Percentiles rank a stretch among this genome's conserved stretches.
phyloP scores from a whole-genome alignment of 257 asterid genomes.

The Verbascum thapsus region DNA sequence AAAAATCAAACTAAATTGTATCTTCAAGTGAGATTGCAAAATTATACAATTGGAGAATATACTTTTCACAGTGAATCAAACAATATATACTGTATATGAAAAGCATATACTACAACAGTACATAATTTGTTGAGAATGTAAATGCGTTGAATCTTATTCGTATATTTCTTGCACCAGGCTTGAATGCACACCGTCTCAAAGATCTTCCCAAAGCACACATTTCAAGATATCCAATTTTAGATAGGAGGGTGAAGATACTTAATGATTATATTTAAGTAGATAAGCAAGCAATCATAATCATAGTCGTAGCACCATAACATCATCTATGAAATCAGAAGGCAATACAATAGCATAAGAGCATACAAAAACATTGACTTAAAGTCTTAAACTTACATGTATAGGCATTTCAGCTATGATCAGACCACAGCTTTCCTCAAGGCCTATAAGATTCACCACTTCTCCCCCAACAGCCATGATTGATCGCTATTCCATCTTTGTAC shows the following conservation, averaged over 20 bases:
- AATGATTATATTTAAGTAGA: constrained; percentile 15
- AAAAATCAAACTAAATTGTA: constrained; percentile 5
- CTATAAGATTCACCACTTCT: constrained; percentile 79
- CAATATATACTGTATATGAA: constrained; percentile 9
- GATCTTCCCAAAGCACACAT: constrained; percentile 55
- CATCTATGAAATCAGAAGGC: not conserved
- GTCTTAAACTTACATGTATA: constrained; percentile 66
- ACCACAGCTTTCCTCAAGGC: constrained; percentile 85
- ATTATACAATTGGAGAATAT: constrained; percentile 11
- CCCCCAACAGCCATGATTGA: constrained; percentile 95
- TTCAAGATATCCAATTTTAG: constrained; percentile 22
- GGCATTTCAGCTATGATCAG: constrained; percentile 90
- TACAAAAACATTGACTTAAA: constrained; percentile 55
- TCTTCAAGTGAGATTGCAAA: constrained; percentile 9
- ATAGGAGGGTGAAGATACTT: not conserved
- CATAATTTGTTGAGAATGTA: constrained; percentile 25
- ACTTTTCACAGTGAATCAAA: constrained; percentile 16
- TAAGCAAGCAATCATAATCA: constrained; percentile 21
- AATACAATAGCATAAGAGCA: constrained; percentile 28
- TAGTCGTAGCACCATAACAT: not conserved
- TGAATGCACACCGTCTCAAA: constrained; percentile 72
- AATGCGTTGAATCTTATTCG: constrained; percentile 21
- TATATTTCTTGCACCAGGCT: constrained; percentile 28
- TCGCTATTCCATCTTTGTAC: constrained; percentile 80
- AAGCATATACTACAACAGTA: constrained; percentile 16